Conservation (phyloP, 345 rosid species). For the Angophora floribunda region DNA sequence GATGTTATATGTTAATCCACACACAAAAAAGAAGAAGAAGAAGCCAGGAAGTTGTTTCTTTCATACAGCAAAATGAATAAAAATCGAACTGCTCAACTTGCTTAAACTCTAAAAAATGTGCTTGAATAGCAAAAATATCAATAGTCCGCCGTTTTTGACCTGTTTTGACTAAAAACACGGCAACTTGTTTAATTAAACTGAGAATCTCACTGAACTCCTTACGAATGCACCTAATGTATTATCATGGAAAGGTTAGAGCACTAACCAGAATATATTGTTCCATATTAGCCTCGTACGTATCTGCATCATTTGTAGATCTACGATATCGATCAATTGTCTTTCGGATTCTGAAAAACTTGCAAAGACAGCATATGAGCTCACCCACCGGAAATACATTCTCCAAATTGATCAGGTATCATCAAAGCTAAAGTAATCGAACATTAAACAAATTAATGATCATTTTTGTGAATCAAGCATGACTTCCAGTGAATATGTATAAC, state of each 20-base stretch:
- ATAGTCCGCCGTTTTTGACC: background rate
- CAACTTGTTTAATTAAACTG: background rate
- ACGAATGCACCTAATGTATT: background rate
- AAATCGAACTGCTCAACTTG: background rate
- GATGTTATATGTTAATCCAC: background rate
- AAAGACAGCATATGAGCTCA: background rate
- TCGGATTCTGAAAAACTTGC: slow-evolving; percentile 17
- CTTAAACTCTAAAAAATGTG: background rate
- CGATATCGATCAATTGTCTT: slow-evolving; percentile 33
- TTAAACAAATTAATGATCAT: background rate
- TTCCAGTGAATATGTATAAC: background rate
- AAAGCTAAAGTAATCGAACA: background rate
- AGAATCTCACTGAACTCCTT: background rate
- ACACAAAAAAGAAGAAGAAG: background rate
- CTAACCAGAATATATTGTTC: slow-evolving; percentile 4
- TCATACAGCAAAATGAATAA: background rate
- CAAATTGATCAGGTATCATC: background rate
- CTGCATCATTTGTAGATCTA: slow-evolving; percentile 11
- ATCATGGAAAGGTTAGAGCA: too few species aligned
- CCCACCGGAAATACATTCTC: background rate
- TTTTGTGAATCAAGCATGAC: background rate
- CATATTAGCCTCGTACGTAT: background rate
- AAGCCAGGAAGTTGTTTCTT: background rate
- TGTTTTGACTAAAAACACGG: background rate
- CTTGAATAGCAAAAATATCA: background rate